Percentiles rank a stretch among this genome's conserved stretches.
Conservation (phyloP, 805 yeast species). For the Ogataea pilisensis region DNA sequence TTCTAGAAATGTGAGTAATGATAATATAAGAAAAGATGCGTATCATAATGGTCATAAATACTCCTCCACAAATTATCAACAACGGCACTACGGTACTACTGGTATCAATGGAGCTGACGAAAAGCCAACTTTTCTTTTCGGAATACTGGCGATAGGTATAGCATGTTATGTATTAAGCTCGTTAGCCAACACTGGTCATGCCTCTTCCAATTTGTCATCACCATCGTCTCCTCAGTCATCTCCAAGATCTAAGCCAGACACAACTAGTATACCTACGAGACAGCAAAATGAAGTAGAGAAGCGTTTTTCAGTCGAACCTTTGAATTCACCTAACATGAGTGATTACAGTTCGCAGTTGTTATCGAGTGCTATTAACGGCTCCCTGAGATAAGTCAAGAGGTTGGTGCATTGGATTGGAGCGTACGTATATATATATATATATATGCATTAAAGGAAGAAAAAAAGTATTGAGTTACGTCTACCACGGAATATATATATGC, state of each 20-base stretch:
- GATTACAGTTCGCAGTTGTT: slow-evolving; percentile 14
- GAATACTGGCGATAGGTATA: slow-evolving; percentile 9
- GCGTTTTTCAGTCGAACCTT: neutral
- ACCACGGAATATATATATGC: no score
- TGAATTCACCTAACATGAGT: neutral
- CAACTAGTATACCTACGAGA: neutral
- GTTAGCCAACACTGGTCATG: no score
- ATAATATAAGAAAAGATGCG: slow-evolving; percentile 17
- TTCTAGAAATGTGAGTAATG: slow-evolving; percentile 17
- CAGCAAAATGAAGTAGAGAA: neutral
- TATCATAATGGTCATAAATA: neutral
- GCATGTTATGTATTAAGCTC: slow-evolving; percentile 7
- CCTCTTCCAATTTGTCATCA: no score
- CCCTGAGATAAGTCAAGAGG: neutral
- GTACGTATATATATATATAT: no score
- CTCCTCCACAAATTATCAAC: slow-evolving; percentile 2
- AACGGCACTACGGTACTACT: slow-evolving; percentile 12
- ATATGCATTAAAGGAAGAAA: no score
- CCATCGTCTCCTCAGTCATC: no score
- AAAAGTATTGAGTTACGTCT: no score
- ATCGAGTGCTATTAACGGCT: slow-evolving; percentile 10
- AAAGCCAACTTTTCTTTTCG: neutral
- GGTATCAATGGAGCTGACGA: neutral
- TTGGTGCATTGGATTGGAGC: no score
- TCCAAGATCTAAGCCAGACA: no score